These are phyloP conservation scores for Lentinus tigrinus DNA, from an alignment of 768 basidiomycete species.

Conservation along the genomic window DNA sequence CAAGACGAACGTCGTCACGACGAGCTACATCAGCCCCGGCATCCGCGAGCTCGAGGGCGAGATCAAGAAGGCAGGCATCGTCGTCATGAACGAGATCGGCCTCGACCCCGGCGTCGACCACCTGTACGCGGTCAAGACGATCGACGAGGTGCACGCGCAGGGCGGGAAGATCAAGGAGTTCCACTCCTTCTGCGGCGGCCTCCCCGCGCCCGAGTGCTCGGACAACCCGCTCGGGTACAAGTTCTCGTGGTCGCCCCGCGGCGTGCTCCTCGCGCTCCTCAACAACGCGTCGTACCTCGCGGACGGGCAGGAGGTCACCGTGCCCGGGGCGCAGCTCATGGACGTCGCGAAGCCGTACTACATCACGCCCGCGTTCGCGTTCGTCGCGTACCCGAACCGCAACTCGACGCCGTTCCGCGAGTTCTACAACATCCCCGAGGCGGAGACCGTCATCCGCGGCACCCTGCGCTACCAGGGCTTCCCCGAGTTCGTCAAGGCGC, in stretches of 20 bases:
- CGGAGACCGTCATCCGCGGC: slow-evolving; percentile 88
- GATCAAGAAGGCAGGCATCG: slow-evolving; percentile 83
- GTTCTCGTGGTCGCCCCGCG: slow-evolving; percentile 98
- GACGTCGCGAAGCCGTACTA: slow-evolving; percentile 87
- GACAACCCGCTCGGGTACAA: slow-evolving; percentile 98
- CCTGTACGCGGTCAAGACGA: slow-evolving; percentile 90
- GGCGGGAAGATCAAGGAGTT: slow-evolving; percentile 96
- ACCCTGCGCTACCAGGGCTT: slow-evolving; percentile 96
- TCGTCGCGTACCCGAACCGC: slow-evolving; percentile 96
- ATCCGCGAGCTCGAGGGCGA: slow-evolving; percentile 85
- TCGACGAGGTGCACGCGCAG: slow-evolving; percentile 89
- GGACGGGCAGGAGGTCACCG: slow-evolving; percentile 58
- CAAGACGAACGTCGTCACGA: slow-evolving; percentile 94
- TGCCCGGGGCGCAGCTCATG: slow-evolving; percentile 88
- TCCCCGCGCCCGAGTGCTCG: slow-evolving; percentile 87
- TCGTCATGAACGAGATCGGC: slow-evolving; percentile 97
- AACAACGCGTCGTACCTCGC: slow-evolving; percentile 85
- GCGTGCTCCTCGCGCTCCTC: slow-evolving; percentile 90
- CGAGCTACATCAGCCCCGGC: slow-evolving; percentile 89
- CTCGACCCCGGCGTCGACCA: slow-evolving; percentile 96
- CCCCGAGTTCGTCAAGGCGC: slow-evolving; percentile 88
- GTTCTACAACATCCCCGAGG: slow-evolving; percentile 91
- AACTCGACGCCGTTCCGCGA: slow-evolving; percentile 89
- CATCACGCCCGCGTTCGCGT: slow-evolving; percentile 93
- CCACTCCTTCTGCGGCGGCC: slow-evolving; percentile 93